Base-by-base conservation (phyloP, 768 basidiomycete genomes). In the Tricholoma furcatifolium region DNA sequence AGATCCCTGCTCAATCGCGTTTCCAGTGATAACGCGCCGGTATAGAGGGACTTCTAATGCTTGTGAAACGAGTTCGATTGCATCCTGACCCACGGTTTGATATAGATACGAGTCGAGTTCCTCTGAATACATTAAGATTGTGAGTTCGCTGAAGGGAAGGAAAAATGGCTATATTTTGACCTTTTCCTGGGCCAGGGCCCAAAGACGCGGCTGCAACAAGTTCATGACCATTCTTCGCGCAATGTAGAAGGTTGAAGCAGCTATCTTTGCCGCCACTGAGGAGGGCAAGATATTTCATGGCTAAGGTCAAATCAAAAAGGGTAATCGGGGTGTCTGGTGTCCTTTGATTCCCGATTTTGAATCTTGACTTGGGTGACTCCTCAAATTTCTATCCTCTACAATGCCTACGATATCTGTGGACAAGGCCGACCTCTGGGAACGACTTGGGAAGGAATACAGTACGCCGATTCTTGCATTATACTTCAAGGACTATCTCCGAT, bases 61-160 rank as follows among this genome's bases (percentile, higher is more conserved):
- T 45, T 77, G 75, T 18, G 93, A 94, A 50, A 98, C 86, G 46
- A 88, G 76, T 44, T 91, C 84, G 53, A 98, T 87, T 15, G 93
- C 92, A 52, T 93, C 91, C 65, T 98, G 95, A 1, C 95, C 97
- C 23, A 99, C 95, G n/a, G 96, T 98, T 68, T 99, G 97, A 69
- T 98, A 99, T 68, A 99, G 78, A 73, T 93, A 98, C 20, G 95
- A 98, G 70, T 99, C 95, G 63, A 98, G 83, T 75, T 99, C 97
- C 76, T 98, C 97, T 97, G 68, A n/a, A 27, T 27, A 27, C 40
- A 39, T 54, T 51, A 61, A 58, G 54, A 59, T 58, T 51, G 43
- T 43, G 46, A 55, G 54, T 60, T 60, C 47, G 59, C 60, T 63
- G 58, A 56, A 48, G 40, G 47, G 36, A 15, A 35, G 61, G 49